Evolutionary conservation across 331 rosid species (phyloP).

Genomic region (Malus hybrid): DNA sequence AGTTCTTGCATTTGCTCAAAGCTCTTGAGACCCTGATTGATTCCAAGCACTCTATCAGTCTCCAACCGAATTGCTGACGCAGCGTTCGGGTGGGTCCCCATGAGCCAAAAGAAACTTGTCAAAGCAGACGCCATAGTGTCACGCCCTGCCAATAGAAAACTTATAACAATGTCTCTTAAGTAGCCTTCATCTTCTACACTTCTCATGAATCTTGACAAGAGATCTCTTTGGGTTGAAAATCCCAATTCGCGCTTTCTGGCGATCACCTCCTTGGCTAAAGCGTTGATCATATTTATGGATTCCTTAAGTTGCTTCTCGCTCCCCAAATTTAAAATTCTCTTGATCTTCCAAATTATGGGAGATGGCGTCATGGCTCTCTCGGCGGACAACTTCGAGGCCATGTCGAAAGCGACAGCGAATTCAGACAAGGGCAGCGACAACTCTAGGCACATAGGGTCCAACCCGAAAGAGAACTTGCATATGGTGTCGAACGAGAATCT

Average conservation of each 20-base stretch:
- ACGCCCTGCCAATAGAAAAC: slow-evolving; percentile 70
- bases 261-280: slow-evolving; percentile 58
- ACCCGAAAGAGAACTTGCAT: slow-evolving; percentile 63
- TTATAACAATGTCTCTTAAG: slow-evolving; percentile 56
- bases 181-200: slow-evolving; percentile 43
- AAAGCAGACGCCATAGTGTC: slow-evolving; percentile 73
- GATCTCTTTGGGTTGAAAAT: slow-evolving; percentile 35
- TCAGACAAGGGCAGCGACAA: slow-evolving; percentile 46
- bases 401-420: slow-evolving; percentile 53
- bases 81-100: slow-evolving; percentile 38
- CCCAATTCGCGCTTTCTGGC: slow-evolving; percentile 35
- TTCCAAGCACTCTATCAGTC: slow-evolving; percentile 42
- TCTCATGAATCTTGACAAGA: slow-evolving; percentile 61
- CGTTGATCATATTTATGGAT: slow-evolving; percentile 34
- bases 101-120: slow-evolving; percentile 68
- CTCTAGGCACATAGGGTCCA: slow-evolving; percentile 61
- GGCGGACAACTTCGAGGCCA: slow-evolving; percentile 64
- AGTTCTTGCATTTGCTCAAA: slow-evolving; percentile 41
- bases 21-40: slow-evolving; percentile 1
- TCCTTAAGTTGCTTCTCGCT: slow-evolving; percentile 40
- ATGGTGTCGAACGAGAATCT: slow-evolving; percentile 60
- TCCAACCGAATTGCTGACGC: slow-evolving; percentile 31
- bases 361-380: slow-evolving; percentile 63
- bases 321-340: slow-evolving; percentile 50
- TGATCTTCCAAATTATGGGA: slow-evolving; percentile 60